Percentiles rank a stretch among this genome's conserved stretches.
These are phyloP conservation scores for Ehretia macrophylla DNA, from an alignment of 257 asterid genomes.

Conservation along the genomic window DNA sequence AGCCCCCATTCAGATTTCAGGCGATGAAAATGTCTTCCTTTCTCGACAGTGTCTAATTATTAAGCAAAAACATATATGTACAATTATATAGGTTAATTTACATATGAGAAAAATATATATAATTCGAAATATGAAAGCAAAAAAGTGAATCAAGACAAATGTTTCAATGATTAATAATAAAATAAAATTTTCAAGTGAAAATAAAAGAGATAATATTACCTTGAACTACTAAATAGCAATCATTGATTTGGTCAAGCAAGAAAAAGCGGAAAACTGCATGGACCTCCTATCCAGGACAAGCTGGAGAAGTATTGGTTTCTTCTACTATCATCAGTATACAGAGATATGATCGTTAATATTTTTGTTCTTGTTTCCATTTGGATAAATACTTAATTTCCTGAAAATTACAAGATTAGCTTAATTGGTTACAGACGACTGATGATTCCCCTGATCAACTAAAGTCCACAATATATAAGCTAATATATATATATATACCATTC, in stretches of 20 bases:
- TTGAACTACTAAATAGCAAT: slow-evolving; percentile 44
- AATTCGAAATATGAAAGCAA: too few relatives aligned
- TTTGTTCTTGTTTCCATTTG: slow-evolving; percentile 63
- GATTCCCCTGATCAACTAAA: too few relatives aligned
- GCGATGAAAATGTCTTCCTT: slow-evolving; percentile 50
- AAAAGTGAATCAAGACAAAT: too few relatives aligned
- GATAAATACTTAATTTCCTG: slow-evolving; percentile 65
- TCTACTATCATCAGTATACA: slow-evolving; percentile 41
- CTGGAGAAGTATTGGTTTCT: slow-evolving; percentile 18
- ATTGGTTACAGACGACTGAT: too few relatives aligned
- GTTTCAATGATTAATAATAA: too few relatives aligned
- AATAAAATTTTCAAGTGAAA: not conserved
- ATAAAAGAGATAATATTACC: too few relatives aligned
- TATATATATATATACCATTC: slow-evolving; percentile 37
- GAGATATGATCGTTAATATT: slow-evolving; percentile 48
- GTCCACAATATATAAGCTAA: not conserved
- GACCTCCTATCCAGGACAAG: slow-evolving; percentile 50
- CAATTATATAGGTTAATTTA: too few relatives aligned
- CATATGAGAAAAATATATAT: too few relatives aligned
- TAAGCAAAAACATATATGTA: too few relatives aligned
- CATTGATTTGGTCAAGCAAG: slow-evolving; percentile 62
- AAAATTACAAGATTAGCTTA: not conserved
- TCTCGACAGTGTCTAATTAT: slow-evolving; percentile 25
- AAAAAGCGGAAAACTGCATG: slow-evolving; percentile 45
- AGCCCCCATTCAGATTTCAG: slow-evolving; percentile 56